These are phyloP conservation scores for Hirschfeldia incana DNA, from an alignment of 345 rosid genomes.

Conservation along the genomic window DNA sequence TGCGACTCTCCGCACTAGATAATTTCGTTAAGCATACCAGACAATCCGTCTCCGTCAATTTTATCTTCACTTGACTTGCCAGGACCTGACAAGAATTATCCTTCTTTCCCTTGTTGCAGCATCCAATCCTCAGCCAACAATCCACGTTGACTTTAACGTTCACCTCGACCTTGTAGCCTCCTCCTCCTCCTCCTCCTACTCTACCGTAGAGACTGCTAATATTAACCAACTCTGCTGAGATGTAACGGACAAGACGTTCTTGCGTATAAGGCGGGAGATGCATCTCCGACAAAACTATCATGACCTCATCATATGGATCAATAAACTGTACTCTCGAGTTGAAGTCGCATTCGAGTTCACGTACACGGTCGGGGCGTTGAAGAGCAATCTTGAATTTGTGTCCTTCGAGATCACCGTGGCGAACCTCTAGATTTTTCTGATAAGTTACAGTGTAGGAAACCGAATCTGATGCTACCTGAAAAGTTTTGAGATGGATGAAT, in stretches of 20 bases:
- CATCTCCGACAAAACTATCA: constrained; percentile 21
- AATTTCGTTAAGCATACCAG: neutral
- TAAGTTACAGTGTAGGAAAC: neutral
- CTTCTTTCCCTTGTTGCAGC: neutral
- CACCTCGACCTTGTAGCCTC: constrained; percentile 9
- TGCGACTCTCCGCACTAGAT: neutral
- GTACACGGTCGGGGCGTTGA: neutral
- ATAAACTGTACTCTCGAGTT: neutral
- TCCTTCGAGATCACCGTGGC: neutral
- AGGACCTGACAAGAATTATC: neutral
- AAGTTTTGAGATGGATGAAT: neutral
- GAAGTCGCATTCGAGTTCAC: neutral
- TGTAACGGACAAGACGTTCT: constrained; percentile 5
- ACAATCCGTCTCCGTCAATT: neutral
- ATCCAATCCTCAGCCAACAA: neutral
- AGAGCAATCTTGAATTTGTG: neutral
- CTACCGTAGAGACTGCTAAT: neutral
- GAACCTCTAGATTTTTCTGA: neutral
- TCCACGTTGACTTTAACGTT: neutral
- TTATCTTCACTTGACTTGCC: neutral
- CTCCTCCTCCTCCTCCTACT: neutral
- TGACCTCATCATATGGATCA: constrained; percentile 15
- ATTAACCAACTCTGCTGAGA: neutral
- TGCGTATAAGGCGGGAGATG: constrained; percentile 4
- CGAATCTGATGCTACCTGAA: neutral